phyloP scores from a whole-genome alignment of 2,329 filamentous ascomycete species.

The Botrytis byssoidea region DNA sequence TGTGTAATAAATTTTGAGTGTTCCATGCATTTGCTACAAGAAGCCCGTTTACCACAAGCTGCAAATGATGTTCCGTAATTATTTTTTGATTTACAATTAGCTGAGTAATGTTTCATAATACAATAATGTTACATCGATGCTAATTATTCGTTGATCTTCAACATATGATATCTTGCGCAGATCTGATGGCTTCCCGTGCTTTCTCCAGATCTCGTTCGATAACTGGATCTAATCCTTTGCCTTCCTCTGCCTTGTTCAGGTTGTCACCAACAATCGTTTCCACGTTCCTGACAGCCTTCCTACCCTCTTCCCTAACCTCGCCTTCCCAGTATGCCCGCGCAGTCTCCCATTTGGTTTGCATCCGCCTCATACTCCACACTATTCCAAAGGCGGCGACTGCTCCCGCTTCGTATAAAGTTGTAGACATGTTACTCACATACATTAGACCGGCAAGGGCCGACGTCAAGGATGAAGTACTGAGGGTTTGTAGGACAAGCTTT shows the following conservation, averaged over 20 bases:
- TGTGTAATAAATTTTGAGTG: background rate
- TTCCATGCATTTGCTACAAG: background rate
- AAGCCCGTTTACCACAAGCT: background rate
- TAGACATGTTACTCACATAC: slow-evolving; percentile 55
- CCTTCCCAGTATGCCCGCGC: slow-evolving; percentile 62
- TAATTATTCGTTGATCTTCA: slow-evolving; percentile 14
- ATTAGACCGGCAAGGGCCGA: slow-evolving; percentile 53
- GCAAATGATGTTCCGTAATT: background rate
- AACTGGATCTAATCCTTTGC: slow-evolving; percentile 6
- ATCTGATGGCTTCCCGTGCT: slow-evolving; percentile 14
- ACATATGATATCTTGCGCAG: slow-evolving; percentile 18
- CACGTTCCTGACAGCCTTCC: slow-evolving; percentile 58
- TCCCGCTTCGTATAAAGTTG: slow-evolving; percentile 58
- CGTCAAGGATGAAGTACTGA: slow-evolving; percentile 65
- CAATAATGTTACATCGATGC: slow-evolving; percentile 20
- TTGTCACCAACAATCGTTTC: slow-evolving; percentile 50
- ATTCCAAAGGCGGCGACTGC: slow-evolving; percentile 60
- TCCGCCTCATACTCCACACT: slow-evolving; percentile 56
- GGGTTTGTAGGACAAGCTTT: slow-evolving; percentile 69
- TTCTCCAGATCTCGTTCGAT: slow-evolving; percentile 14
- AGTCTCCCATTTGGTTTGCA: slow-evolving; percentile 63
- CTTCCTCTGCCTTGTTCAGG: slow-evolving; percentile 18
- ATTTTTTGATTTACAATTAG: slow-evolving; percentile 6
- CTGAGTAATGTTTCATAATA: slow-evolving; percentile 18
- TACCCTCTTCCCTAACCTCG: slow-evolving; percentile 65